phyloP scores from a whole-genome alignment of 1,284 basidiomycete genomes.

The Ganoderma boninense region DNA sequence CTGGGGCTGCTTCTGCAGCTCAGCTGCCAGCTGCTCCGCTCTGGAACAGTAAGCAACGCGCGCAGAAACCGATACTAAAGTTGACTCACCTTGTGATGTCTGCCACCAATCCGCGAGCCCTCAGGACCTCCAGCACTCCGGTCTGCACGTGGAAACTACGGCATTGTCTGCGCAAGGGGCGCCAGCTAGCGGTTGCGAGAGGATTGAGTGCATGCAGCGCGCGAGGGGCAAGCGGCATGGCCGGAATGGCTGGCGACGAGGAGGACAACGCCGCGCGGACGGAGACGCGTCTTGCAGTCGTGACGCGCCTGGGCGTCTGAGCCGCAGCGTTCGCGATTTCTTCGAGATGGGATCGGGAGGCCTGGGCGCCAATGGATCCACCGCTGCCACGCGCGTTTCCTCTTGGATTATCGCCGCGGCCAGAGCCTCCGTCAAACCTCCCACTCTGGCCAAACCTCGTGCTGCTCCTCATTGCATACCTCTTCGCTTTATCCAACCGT shows the following conservation, averaged over 20 bases:
- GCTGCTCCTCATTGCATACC: not conserved
- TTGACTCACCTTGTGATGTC: constrained; percentile 42
- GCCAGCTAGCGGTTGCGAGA: constrained; percentile 6
- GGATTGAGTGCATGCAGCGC: constrained; percentile 8
- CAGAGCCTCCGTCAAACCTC: too few relatives aligned
- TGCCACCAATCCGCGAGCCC: constrained; percentile 41
- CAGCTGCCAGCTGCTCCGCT: constrained; percentile 49
- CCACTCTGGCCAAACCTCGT: too few relatives aligned
- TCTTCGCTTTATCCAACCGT: not conserved
- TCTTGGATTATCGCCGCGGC: too few relatives aligned
- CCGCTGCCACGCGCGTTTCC: too few relatives aligned
- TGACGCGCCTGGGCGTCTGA: not conserved
- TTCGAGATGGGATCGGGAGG: constrained; percentile 34
- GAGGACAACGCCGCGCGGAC: not conserved
- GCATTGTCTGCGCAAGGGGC: constrained; percentile 20
- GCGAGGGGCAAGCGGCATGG: constrained; percentile 29
- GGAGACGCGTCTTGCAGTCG: not conserved
- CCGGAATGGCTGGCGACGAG: not conserved
- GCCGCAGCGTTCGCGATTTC: constrained; percentile 5
- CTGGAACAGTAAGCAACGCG: constrained; percentile 28
- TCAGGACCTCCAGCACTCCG: constrained; percentile 41
- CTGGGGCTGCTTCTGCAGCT: constrained; percentile 48
- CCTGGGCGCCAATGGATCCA: too few relatives aligned
- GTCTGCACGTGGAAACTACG: constrained; percentile 33
- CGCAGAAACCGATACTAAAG: not conserved